These are phyloP conservation scores for Orbilia brochopaga DNA, from an alignment of 2,329 filamentous ascomycete genomes.

Conservation along the genomic window DNA sequence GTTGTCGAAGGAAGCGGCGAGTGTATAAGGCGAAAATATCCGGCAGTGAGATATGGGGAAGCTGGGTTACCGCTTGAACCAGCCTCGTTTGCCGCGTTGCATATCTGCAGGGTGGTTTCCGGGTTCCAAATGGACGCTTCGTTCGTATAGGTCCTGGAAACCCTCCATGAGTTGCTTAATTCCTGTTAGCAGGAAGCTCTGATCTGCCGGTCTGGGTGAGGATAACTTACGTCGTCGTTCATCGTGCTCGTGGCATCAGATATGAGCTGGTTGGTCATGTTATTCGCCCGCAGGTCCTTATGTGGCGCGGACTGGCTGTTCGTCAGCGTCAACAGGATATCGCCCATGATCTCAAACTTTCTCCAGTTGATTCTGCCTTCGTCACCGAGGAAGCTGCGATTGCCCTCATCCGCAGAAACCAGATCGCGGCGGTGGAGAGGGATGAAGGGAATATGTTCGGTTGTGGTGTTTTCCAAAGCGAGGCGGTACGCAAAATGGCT, in stretches of 20 bases:
- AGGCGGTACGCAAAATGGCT: slow-evolving; percentile 94
- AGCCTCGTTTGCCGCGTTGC: slow-evolving; percentile 41
- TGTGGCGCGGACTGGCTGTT: slow-evolving; percentile 87
- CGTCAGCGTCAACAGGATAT: slow-evolving; percentile 88
- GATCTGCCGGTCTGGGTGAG: neutral
- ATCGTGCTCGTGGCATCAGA: slow-evolving; percentile 53
- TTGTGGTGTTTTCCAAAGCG: slow-evolving; percentile 92
- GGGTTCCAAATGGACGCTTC: slow-evolving; percentile 55
- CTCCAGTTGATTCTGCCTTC: slow-evolving; percentile 90
- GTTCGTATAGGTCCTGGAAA: slow-evolving; percentile 54
- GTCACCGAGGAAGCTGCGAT: slow-evolving; percentile 79
- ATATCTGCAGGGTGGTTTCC: slow-evolving; percentile 30
- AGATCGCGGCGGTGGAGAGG: slow-evolving; percentile 88
- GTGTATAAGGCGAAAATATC: neutral
- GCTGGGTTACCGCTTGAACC: slow-evolving; percentile 36
- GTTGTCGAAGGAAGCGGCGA: neutral
- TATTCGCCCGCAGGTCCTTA: slow-evolving; percentile 52
- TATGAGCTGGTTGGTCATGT: slow-evolving; percentile 53
- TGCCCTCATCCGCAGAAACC: slow-evolving; percentile 89
- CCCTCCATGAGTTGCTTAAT: slow-evolving; percentile 48
- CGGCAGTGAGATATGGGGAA: neutral
- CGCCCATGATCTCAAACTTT: slow-evolving; percentile 95
- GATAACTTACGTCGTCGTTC: slow-evolving; percentile 55
- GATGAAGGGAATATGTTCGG: slow-evolving; percentile 90
- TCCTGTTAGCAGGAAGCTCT: slow-evolving; percentile 14